These are phyloP conservation scores for Tephrocybe sp. DNA, from an alignment of 768 basidiomycete species.

Conservation along the genomic window DNA sequence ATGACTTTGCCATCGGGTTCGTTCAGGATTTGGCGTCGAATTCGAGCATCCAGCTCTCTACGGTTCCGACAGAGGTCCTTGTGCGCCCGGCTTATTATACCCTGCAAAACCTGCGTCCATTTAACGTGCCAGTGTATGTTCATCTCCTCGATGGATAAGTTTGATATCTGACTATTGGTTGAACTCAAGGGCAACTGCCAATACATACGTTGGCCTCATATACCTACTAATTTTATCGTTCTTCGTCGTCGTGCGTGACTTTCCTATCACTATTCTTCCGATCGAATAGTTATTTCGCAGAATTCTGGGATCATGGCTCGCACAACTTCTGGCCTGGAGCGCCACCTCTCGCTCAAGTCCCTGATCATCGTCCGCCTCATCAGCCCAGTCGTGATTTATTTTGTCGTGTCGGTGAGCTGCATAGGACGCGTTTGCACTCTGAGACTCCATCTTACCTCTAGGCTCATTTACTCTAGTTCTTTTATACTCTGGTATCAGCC, in stretches of 20 bases:
- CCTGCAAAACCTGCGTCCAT: constrained; percentile 40
- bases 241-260: constrained; percentile 22
- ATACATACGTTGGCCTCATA: constrained; percentile 35
- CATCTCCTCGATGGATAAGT: background rate
- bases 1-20: constrained; percentile 22
- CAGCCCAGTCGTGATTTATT: constrained; percentile 37
- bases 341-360: constrained; percentile 32
- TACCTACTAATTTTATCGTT: constrained; percentile 28
- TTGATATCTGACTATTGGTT: background rate
- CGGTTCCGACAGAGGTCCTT: constrained; percentile 36
- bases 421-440: too few species aligned
- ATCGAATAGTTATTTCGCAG: constrained; percentile 13
- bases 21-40: background rate
- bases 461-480: constrained; percentile 23
- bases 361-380: constrained; percentile 38
- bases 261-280: background rate
- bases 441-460: background rate
- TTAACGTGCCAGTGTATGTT: constrained; percentile 41
- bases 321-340: constrained; percentile 33
- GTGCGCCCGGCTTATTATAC: constrained; percentile 35
- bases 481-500: constrained; percentile 44
- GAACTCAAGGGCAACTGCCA: constrained; percentile 30
- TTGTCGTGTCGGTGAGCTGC: constrained; percentile 33
- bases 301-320: constrained; percentile 32
- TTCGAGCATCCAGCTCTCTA: constrained; percentile 21